Conservation (phyloP, 805 yeast genomes). For the Lipomyces kockii region DNA sequence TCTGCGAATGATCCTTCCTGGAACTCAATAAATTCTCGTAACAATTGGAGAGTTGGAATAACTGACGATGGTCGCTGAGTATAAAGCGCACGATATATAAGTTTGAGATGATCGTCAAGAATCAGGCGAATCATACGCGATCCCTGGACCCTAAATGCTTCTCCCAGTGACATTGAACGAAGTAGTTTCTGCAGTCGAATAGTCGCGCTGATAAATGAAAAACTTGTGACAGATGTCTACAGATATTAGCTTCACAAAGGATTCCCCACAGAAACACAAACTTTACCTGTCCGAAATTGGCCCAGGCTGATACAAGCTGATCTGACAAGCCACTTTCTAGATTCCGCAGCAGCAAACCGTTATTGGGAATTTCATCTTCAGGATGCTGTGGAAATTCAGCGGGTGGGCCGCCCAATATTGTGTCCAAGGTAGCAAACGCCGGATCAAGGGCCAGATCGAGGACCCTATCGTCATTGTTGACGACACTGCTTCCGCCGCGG, state of each 20-base stretch:
- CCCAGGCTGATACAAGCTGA: constrained; percentile 28
- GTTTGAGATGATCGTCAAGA: constrained; percentile 60
- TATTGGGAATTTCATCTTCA: not conserved
- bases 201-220: constrained; percentile 15
- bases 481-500: not conserved
- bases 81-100: constrained; percentile 69
- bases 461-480: not conserved
- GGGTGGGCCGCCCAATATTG: not conserved
- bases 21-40: constrained; percentile 57
- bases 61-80: constrained; percentile 62
- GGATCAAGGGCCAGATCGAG: constrained; percentile 20
- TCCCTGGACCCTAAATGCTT: constrained; percentile 5
- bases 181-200: constrained; percentile 10
- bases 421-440: constrained; percentile 19
- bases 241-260: not conserved
- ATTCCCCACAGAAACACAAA: not conserved
- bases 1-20: constrained; percentile 57
- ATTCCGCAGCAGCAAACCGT: constrained; percentile 2
- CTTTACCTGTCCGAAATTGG: constrained; percentile 19
- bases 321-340: constrained; percentile 27
- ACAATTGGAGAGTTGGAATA: constrained; percentile 62
- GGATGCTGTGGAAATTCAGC: not conserved
- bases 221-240: constrained; percentile 19
- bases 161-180: not conserved
- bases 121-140: constrained; percentile 54